Conservation (phyloP, 768 basidiomycete genomes). For the Cyclocybe cylindracea region DNA sequence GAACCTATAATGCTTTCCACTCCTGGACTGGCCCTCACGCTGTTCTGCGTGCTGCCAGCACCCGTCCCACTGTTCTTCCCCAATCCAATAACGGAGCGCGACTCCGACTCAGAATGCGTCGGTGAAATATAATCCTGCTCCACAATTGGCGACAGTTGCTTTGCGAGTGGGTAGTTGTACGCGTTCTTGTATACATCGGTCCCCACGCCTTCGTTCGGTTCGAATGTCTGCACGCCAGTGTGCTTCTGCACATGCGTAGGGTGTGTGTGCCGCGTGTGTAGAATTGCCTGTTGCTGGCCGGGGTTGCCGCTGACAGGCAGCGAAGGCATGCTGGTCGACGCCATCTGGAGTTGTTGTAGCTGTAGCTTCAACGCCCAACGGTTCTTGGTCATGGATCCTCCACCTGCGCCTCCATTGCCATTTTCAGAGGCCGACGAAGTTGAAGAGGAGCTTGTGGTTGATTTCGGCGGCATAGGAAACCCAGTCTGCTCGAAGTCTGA, state of each 20-base stretch:
- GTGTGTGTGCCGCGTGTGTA: too few species aligned
- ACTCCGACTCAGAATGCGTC: slow-evolving; percentile 10
- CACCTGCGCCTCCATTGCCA: not conserved
- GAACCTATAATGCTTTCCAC: slow-evolving; percentile 13
- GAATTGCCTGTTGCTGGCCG: too few species aligned
- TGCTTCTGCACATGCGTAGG: too few species aligned
- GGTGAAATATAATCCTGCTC: slow-evolving; percentile 68
- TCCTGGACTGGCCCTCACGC: slow-evolving; percentile 14
- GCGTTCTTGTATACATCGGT: slow-evolving; percentile 37
- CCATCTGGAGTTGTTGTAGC: slow-evolving; percentile 11
- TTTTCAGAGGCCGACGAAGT: slow-evolving; percentile 1
- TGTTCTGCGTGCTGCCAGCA: slow-evolving; percentile 4
- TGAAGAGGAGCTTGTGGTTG: slow-evolving; percentile 4
- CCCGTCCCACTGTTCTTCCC: slow-evolving; percentile 15
- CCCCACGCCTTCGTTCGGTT: slow-evolving; percentile 2
- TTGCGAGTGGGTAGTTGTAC: slow-evolving; percentile 40
- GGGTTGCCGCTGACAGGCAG: slow-evolving; percentile 7
- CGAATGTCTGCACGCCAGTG: too few species aligned
- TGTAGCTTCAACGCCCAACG: slow-evolving; percentile 23
- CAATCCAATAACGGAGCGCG: slow-evolving; percentile 8
- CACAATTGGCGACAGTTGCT: slow-evolving; percentile 65
- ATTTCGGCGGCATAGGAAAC: not conserved
- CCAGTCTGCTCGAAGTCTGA: slow-evolving; percentile 3
- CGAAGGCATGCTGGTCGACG: slow-evolving; percentile 4
- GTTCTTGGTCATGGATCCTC: slow-evolving; percentile 16